Evolutionary conservation across 2,329 filamentous ascomycete genomes (phyloP), one percentile per base, ranked within the genome.

Genomic region (Chaetoscypha palmicola): DNA sequence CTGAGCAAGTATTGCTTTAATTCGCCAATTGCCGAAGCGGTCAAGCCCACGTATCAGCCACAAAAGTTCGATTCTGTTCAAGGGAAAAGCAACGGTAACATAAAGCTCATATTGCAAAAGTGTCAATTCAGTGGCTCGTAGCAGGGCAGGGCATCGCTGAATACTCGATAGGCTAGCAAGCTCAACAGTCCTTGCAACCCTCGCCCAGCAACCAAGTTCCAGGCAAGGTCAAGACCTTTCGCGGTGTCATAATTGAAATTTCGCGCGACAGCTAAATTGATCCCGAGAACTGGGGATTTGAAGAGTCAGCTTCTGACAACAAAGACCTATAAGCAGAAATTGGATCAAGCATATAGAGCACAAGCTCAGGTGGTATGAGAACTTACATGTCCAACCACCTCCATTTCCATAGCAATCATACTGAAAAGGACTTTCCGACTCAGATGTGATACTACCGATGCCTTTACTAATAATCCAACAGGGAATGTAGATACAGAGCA

Each of bases 121-220:
- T 1, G 38, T 44, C 22, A 42, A 12, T 19, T 52, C 50, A 19
- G 44, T 34, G 14, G 26, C 23, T 11, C 47, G 47, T 12, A 48
- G n/a, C 9, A 52, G 16, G 46, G n/a, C 9, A 52, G 16, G 3
- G 45, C 47, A 38, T 50, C 47, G 28, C 22, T 50, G 35, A 50
- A 52, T 5, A 52, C 40, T 14, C 42, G 34, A 26, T 50, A 52
- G 3, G 44, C 38, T 3, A 52, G 16, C 19, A 47, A n/a, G 12
- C 32, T 41, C 12, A 51, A 21, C 3, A 48, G n/a, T 16, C 22
- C 36, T 20, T 52, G 50, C 3, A 52, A 19, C 20, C 44, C 47
- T 21, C 50, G 38, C 14, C 50, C 50, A 14, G 50, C 43, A 10
- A 50, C 14, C 45, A 31, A 46, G 23, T 52, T 52, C 50, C 50